These are phyloP conservation scores for Phytophthora capsici DNA, from an alignment of 352 stramenopile species.

Conservation along the genomic window DNA sequence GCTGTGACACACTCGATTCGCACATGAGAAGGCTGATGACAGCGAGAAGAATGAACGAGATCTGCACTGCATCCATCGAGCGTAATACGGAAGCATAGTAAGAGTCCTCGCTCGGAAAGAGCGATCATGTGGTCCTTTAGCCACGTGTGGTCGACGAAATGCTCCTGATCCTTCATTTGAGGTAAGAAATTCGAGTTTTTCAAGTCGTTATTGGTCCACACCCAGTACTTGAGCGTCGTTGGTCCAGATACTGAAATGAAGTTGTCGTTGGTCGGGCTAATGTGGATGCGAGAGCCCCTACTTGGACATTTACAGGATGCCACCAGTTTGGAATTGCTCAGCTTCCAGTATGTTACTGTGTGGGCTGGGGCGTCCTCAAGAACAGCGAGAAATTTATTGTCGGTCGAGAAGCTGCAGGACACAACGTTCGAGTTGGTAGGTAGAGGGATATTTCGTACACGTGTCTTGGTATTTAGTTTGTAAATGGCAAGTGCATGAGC, in stretches of 20 bases:
- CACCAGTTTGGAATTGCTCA: conserved; percentile 77
- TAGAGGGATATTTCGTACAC: conserved; percentile 53
- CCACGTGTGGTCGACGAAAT: conserved; percentile 86
- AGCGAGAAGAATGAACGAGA: conserved; percentile 69
- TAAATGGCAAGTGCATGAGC: conserved; percentile 72
- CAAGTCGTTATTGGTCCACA: conserved; percentile 81
- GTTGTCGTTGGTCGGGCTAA: conserved; percentile 70
- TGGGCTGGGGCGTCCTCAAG: conserved; percentile 76
- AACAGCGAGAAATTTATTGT: conserved; percentile 82
- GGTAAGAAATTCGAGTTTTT: conserved; percentile 82
- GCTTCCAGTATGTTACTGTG: conserved; percentile 84
- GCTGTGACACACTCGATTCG: conserved; percentile 72
- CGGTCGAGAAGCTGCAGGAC: conserved; percentile 69
- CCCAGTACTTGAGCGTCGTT: conserved; percentile 81
- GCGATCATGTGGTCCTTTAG: conserved; percentile 74
- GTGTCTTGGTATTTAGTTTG: conserved; percentile 48
- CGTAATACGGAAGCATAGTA: conserved; percentile 69
- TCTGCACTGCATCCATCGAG: conserved; percentile 62
- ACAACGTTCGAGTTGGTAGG: conserved; percentile 65
- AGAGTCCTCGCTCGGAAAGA: conserved; percentile 68
- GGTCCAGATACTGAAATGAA: conserved; percentile 82
- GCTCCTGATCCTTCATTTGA: conserved; percentile 76
- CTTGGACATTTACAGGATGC: conserved; percentile 74
- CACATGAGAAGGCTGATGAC: conserved; percentile 71
- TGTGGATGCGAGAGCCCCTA: conserved; percentile 67